Evolutionary conservation across 768 basidiomycete species (phyloP).

Genomic region (Podaxis sp.): DNA sequence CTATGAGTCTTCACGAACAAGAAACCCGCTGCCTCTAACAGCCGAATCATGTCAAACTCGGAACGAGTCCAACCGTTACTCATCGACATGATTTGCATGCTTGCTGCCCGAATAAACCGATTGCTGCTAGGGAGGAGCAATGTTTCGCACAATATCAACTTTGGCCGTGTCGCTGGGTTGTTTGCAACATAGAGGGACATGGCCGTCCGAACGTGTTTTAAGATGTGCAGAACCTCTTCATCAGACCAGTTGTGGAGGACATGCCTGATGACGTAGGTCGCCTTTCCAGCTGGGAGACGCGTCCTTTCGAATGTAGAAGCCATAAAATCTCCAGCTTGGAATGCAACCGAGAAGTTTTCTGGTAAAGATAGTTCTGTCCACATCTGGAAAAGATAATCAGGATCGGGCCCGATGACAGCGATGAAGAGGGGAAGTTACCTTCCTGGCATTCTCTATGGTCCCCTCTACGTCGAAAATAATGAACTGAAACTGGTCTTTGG

Average conservation of each 20-base stretch:
- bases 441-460: neutral
- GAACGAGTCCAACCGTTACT: neutral
- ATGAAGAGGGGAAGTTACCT: neutral
- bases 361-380: neutral
- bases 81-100: slow-evolving; percentile 1
- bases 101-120: neutral
- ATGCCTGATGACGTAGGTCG: slow-evolving; percentile 5
- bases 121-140: neutral
- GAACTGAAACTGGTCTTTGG: neutral
- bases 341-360: neutral
- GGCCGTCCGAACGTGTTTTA: neutral
- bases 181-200: neutral
- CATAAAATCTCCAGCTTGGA: slow-evolving; percentile 2
- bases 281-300: neutral
- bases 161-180: neutral
- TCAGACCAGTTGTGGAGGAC: slow-evolving; percentile 8
- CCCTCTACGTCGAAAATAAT: neutral
- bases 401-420: neutral
- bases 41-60: neutral
- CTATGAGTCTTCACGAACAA: neutral
- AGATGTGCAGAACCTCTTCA: neutral
- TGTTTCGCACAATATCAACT: slow-evolving; percentile 2
- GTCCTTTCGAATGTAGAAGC: neutral
- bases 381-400: neutral
- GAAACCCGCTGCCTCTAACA: slow-evolving; percentile 1